A percentile compares a stretch with the other conserved stretches of the same genome.
Conservation (phyloP, 2,329 filamentous ascomycete genomes). For the Cladosporium sp. region DNA sequence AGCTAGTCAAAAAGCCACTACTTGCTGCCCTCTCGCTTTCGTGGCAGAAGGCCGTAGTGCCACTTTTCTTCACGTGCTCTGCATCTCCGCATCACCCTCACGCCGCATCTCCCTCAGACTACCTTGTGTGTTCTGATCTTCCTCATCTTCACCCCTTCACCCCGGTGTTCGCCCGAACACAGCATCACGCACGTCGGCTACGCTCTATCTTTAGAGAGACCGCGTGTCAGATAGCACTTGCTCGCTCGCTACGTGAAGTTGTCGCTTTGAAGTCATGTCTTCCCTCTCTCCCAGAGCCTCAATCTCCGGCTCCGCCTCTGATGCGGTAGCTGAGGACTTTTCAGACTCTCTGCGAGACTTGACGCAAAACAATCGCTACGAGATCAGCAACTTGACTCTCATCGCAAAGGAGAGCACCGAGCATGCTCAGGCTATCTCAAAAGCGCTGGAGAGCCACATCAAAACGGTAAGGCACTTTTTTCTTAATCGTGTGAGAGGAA, state of each 20-base stretch:
- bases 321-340: constrained; percentile 93
- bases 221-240: constrained; percentile 11
- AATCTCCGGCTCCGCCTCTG: constrained; percentile 49
- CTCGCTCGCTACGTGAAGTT: constrained; percentile 11
- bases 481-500: constrained; percentile 19
- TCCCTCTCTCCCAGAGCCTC: constrained; percentile 36
- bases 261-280: constrained; percentile 51
- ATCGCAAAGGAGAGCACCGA: constrained; percentile 98
- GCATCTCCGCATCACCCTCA: constrained; percentile 8
- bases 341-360: constrained; percentile 89
- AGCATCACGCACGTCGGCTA: neutral
- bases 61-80: constrained; percentile 14
- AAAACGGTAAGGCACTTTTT: constrained; percentile 68
- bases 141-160: constrained; percentile 1
- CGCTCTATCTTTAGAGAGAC: neutral
- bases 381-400: constrained; percentile 95
- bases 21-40: constrained; percentile 11
- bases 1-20: constrained; percentile 15
- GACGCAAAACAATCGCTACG: constrained; percentile 83
- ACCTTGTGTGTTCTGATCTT: neutral
- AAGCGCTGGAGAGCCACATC: constrained; percentile 88
- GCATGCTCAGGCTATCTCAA: constrained; percentile 88
- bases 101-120: constrained; percentile 9
- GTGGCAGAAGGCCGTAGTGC: constrained; percentile 14
- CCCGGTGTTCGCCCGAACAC: neutral